Base-by-base conservation (phyloP, 108 stramenopile genomes). In the Cafeteria roenbergensis region DNA sequence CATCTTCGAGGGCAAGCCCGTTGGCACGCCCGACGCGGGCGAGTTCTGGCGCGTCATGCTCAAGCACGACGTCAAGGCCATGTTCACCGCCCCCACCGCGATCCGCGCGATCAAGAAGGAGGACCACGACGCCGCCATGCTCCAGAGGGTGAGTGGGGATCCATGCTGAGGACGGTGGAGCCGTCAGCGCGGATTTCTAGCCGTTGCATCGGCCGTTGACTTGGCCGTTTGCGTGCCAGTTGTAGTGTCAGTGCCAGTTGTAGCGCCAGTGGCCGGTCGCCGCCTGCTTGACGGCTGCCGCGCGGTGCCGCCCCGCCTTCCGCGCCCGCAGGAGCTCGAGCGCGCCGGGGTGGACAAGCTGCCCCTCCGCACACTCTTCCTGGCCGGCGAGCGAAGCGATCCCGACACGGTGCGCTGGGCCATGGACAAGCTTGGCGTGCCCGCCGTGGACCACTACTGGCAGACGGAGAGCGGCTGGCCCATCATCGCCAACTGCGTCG, bases 1-100 rank as follows among this genome's bases (percentile, higher is more conserved):
- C 55, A 66, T 88, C 50, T 88, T 78, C 70, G 87, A 88, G 64
- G 87, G 87, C 30, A 88, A 88, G 62, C 87, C 87, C 26, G 83
- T 85, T 25, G 80, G 82, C 0, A 83, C 84, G 36, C 87, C 87
- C 24, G 84, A 88, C 72, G 87, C 84, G 3, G 81, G 80, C 4
- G 82, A 73, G 0, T 86, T 82, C 60, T 88, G 87, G 87, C 61
- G 85, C 30, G 60, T 82, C 14, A 72, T 85, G 52, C 79, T 82
- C 33, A 76, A 80, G 56, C 70, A 85, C 76, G 63, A 73, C 21
- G 85, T 86, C n/a, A 79, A 71, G 17, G 63, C 68, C 17, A 60
- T 88, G 34, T 88, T 88, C 74, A 82, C 80, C 8, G 87, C 87
- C 0, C 87, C 87, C 1, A 88, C 87, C 2, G 85, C 85, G 1